These are phyloP conservation scores for Thelonectria blattea DNA, from an alignment of 2,329 filamentous ascomycete genomes.

Conservation along the genomic window DNA sequence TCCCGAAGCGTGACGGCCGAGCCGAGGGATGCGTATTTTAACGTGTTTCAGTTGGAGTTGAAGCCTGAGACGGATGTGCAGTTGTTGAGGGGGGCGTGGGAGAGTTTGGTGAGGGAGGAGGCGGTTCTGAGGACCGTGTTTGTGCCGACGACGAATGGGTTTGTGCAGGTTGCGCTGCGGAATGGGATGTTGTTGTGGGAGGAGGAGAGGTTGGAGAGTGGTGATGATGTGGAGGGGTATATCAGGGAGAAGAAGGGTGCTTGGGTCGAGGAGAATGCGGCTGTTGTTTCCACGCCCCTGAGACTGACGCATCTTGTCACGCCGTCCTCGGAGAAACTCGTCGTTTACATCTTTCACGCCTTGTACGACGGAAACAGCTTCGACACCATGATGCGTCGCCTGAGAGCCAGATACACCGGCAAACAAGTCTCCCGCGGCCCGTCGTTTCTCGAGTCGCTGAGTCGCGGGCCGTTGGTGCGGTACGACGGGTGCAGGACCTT, in stretches of 20 bases:
- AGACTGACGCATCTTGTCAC: conserved; percentile 47
- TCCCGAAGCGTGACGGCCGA: conserved; percentile 67
- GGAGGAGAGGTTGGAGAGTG: conserved; percentile 41
- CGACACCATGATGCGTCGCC: conserved; percentile 65
- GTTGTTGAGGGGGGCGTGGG: conserved; percentile 64
- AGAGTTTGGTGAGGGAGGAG: conserved; percentile 54
- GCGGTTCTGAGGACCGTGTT: conserved; percentile 78
- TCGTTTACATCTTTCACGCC: conserved; percentile 80
- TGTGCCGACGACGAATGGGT: conserved; percentile 74
- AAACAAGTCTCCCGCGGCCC: conserved; percentile 47
- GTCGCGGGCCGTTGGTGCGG: conserved; percentile 69
- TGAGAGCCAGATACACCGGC: conserved; percentile 45
- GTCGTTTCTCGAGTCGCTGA: conserved; percentile 69
- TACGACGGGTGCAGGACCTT: conserved; percentile 58
- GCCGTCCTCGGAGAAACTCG: conserved; percentile 55
- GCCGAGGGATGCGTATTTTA: conserved; percentile 72
- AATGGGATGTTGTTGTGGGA: conserved; percentile 51
- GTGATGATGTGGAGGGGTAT: conserved; percentile 9
- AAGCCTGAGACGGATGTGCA: conserved; percentile 48
- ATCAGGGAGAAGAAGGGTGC: conserved; percentile 45
- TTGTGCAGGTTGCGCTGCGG: conserved; percentile 72
- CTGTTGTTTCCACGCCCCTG: conserved; percentile 25
- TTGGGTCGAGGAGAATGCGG: conserved; percentile 62
- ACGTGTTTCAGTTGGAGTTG: conserved; percentile 71
- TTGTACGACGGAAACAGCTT: conserved; percentile 87